These are phyloP conservation scores for Macaranga tanarius DNA, from an alignment of 441 rosid genomes.

Conservation along the genomic window DNA sequence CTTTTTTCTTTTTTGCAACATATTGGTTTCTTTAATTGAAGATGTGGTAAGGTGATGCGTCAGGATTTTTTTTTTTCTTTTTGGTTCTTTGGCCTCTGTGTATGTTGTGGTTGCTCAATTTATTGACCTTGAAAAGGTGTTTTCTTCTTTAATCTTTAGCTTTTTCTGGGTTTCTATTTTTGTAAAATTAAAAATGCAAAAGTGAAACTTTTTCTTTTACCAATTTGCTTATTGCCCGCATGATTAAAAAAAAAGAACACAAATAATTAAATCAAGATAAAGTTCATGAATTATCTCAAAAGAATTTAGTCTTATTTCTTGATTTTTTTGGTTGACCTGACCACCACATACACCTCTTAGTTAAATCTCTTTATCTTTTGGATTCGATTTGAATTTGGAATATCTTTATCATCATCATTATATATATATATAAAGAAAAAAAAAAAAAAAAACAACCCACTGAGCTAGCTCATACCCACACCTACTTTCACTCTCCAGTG, in stretches of 20 bases:
- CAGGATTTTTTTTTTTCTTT: background rate
- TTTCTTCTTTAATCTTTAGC: background rate
- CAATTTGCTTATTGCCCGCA: background rate
- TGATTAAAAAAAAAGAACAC: too few species aligned
- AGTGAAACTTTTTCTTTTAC: background rate
- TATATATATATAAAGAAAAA: too few species aligned
- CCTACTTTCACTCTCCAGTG: background rate
- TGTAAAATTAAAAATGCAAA: background rate
- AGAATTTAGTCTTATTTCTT: too few species aligned
- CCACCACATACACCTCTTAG: too few species aligned
- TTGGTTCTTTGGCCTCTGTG: background rate
- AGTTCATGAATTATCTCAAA: too few species aligned
- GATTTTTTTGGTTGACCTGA: too few species aligned
- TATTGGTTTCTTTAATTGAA: background rate
- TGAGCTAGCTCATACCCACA: too few species aligned
- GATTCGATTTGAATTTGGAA: too few species aligned
- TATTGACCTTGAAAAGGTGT: background rate
- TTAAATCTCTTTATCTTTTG: too few species aligned
- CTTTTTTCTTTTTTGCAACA: background rate
- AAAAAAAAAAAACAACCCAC: too few species aligned
- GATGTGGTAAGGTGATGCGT: background rate
- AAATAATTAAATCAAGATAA: background rate
- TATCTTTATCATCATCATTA: too few species aligned
- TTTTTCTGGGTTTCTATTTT: background rate
- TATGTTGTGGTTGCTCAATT: background rate